These are phyloP conservation scores for Stenocarpella maydis DNA, from an alignment of 2,329 filamentous ascomycete species.

Conservation along the genomic window DNA sequence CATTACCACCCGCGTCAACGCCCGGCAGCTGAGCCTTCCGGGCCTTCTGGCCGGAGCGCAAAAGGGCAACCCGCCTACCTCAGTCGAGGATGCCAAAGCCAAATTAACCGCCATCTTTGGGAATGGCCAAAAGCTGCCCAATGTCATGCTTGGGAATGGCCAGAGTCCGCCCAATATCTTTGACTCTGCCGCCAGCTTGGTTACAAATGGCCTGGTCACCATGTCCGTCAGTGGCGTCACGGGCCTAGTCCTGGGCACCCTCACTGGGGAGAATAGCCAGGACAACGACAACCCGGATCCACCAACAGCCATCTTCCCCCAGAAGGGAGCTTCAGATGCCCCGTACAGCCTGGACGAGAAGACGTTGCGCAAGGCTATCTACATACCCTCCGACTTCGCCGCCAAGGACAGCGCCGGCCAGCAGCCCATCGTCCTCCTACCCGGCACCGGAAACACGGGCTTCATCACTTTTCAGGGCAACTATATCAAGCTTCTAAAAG, in stretches of 20 bases:
- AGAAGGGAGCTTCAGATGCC: background rate
- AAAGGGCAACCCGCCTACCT: background rate
- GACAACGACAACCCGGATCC: slow-evolving; percentile 9
- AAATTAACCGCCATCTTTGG: background rate
- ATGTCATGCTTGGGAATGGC: background rate
- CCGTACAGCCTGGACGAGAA: slow-evolving; percentile 2
- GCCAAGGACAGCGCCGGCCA: background rate
- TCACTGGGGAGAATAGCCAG: slow-evolving; percentile 6
- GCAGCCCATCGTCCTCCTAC: background rate
- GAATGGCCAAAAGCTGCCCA: background rate
- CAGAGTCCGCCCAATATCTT: background rate
- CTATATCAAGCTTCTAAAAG: slow-evolving; percentile 9
- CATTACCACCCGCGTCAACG: background rate
- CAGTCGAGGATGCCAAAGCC: slow-evolving; percentile 3
- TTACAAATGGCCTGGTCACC: background rate
- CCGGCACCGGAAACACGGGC: slow-evolving; percentile 19
- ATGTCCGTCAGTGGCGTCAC: background rate
- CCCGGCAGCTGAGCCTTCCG: too few species aligned
- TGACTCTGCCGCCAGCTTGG: background rate
- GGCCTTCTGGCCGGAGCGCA: too few species aligned
- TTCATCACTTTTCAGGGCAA: slow-evolving; percentile 19
- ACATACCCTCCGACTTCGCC: too few species aligned
- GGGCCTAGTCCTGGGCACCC: background rate
- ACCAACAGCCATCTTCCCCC: background rate
- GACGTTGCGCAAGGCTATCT: background rate